Evolutionary conservation across 306 rosid species (phyloP).

Genomic region (Vigna nakashimae): DNA sequence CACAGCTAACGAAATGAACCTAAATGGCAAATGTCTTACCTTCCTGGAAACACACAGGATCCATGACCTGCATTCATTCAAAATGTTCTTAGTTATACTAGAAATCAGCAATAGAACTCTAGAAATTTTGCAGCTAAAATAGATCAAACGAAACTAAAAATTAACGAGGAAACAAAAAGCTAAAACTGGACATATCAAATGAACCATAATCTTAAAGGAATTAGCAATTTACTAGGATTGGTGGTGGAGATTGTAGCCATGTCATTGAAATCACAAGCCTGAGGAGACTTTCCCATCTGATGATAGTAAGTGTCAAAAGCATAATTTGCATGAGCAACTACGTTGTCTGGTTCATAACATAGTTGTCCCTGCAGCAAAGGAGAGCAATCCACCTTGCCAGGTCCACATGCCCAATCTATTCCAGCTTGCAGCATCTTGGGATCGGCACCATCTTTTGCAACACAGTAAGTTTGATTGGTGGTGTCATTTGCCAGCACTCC

Average conservation of each 20-base stretch:
- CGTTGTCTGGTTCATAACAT: slow-evolving; percentile 86
- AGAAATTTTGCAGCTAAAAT: too few relatives aligned
- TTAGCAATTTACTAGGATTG: slow-evolving; percentile 76
- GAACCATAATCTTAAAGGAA: background rate
- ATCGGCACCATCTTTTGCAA: slow-evolving; percentile 79
- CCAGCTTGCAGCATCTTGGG: slow-evolving; percentile 95
- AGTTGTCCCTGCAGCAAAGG: slow-evolving; percentile 73
- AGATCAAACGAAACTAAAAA: too few relatives aligned
- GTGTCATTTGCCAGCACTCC: slow-evolving; percentile 78
- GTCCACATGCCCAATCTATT: slow-evolving; percentile 99
- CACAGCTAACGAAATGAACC: slow-evolving; percentile 11
- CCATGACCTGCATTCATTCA: slow-evolving; percentile 73
- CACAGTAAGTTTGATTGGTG: slow-evolving; percentile 68
- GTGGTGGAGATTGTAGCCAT: slow-evolving; percentile 84
- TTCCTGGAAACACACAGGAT: slow-evolving; percentile 67
- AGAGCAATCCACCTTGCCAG: slow-evolving; percentile 92
- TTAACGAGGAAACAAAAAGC: too few relatives aligned
- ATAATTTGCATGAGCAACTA: slow-evolving; percentile 77
- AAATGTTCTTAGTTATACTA: background rate
- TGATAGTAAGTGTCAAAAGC: slow-evolving; percentile 81
- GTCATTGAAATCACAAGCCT: slow-evolving; percentile 85
- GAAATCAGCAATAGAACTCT: background rate
- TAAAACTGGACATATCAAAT: too few relatives aligned
- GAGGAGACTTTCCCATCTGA: slow-evolving; percentile 69
- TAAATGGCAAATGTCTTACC: slow-evolving; percentile 49